Conservation (phyloP, 495 filamentous ascomycete genomes). For the Neurospora sp. region DNA sequence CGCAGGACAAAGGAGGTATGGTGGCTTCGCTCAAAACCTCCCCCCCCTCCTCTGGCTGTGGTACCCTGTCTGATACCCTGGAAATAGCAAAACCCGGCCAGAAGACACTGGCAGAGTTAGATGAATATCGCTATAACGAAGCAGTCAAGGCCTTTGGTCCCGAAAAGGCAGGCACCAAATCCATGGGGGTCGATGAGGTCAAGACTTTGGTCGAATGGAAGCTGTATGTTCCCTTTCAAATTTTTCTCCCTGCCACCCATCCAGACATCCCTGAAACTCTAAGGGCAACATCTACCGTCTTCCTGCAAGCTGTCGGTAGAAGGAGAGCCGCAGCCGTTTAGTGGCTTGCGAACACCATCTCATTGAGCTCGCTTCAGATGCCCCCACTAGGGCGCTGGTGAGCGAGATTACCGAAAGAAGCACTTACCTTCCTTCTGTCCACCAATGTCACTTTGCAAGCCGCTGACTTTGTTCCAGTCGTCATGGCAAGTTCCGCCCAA, state of each 20-base stretch:
- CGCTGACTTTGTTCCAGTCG: slow-evolving; percentile 20
- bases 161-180: slow-evolving; percentile 7
- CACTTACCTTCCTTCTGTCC: background rate
- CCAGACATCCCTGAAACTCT: background rate
- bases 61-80: background rate
- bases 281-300: background rate
- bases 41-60: background rate
- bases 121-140: slow-evolving; percentile 37
- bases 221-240: slow-evolving; percentile 35
- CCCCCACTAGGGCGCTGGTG: background rate
- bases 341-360: background rate
- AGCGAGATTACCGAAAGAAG: background rate
- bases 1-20: slow-evolving; percentile 30
- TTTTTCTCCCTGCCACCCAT: background rate
- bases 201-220: slow-evolving; percentile 65
- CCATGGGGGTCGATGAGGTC: slow-evolving; percentile 33
- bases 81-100: slow-evolving; percentile 30
- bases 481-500: slow-evolving; percentile 63
- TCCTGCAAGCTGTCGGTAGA: background rate
- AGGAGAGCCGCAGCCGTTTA: background rate
- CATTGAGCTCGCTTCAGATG: background rate
- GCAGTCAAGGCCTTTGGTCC: slow-evolving; percentile 28
- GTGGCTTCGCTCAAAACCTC: background rate
- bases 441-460: slow-evolving; percentile 1
- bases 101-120: slow-evolving; percentile 35